Base-by-base conservation (phyloP, 768 basidiomycete genomes). In the Agrocybe praecox region DNA sequence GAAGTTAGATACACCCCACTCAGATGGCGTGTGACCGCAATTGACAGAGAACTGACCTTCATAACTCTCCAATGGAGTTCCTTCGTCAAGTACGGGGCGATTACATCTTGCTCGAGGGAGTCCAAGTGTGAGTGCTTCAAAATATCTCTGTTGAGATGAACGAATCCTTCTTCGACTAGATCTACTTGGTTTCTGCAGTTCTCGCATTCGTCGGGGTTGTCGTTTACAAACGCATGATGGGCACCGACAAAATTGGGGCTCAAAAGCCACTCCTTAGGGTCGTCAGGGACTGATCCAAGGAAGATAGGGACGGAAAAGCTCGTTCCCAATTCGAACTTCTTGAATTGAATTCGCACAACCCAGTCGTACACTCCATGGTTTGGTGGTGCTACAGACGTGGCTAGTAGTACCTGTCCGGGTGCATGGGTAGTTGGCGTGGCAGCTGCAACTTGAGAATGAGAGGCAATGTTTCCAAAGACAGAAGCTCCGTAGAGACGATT, bases 261-360 rank as follows among this genome's bases (percentile, higher is more conserved):
- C 7, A 60, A 53, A 44, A 62, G 67, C 80, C 80, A 82, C 14
- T 74, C 58, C 10, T 57, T 55, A 7, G 72, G 66, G 48, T 80
- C 71, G n/a, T 64, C 68, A 14, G 76, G 76, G 15, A 75, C 74
- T 2, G 55, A 57, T 1, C 79, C 81, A 6, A 84, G 66, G 76
- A 83, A 83, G 49, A 84, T 58, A 18, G 76, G 63, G 22, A 83
- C 69, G 18, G 68, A 66, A 62, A 79, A 82, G 65, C 76, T 77
- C 4, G 67, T 52, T 2, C 74, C 75, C 29, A 80, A 59, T 56
- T 76, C 80, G 62, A 70, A 76, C 58, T 80, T 76, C 65, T 79
- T 76, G 65, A 74, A 67, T 29, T 67, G 66, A 50, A 81, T 71
- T 49, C 77, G 76, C 14, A 68, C 76, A 2, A 75, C 68, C 81